Conservation (phyloP, 257 asterid species). For the Nicotiana noctiflora region DNA sequence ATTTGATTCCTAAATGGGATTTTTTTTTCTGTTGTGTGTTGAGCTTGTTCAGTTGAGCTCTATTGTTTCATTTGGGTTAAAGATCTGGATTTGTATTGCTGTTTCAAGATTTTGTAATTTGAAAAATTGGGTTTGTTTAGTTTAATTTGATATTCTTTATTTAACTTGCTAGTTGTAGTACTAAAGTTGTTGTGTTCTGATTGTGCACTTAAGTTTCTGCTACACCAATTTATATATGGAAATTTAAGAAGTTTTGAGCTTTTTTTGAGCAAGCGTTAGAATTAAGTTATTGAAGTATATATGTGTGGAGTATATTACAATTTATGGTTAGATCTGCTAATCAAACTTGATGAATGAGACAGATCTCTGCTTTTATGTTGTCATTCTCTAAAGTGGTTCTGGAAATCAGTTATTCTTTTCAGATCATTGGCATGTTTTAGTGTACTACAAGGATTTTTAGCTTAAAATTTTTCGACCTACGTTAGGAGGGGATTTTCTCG, state of each 20-base stretch:
- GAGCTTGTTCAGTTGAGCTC: not conserved
- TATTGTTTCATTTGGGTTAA: not conserved
- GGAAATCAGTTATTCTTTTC: no score
- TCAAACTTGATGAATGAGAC: not conserved
- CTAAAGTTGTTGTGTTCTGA: not conserved
- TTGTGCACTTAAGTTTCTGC: not conserved
- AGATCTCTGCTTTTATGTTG: not conserved
- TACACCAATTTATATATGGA: not conserved
- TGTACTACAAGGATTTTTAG: no score
- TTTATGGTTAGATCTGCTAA: not conserved
- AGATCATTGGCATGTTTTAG: no score
- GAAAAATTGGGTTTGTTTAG: not conserved
- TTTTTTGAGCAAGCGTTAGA: not conserved
- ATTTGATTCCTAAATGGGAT: not conserved
- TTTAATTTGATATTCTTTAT: not conserved
- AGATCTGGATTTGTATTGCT: constrained; percentile 24
- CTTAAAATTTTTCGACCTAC: no score
- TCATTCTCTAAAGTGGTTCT: no score
- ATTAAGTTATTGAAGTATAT: not conserved
- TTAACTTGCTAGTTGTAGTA: not conserved
- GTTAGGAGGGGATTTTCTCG: no score
- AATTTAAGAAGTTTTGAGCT: not conserved
- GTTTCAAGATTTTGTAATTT: not conserved
- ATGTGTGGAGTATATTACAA: not conserved
- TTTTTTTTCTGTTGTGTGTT: not conserved